These are phyloP conservation scores for Saturnispora serradocipensis DNA, from an alignment of 805 yeast genomes.

Conservation along the genomic window DNA sequence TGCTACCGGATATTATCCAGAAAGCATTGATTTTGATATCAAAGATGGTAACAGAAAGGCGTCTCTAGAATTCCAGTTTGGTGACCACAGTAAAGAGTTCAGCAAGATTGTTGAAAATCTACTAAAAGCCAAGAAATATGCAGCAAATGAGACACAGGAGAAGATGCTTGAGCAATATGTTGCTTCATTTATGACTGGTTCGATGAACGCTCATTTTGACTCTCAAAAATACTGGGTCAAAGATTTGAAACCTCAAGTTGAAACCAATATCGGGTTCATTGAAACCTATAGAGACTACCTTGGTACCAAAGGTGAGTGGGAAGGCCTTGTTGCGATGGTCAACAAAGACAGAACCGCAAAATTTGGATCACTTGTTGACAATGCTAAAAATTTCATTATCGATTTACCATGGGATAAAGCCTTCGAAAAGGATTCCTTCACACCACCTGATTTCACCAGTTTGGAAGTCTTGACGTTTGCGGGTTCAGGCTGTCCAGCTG, in stretches of 20 bases:
- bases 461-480: constrained; percentile 84
- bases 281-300: constrained; percentile 91
- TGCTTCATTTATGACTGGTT: constrained; percentile 68
- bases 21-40: constrained; percentile 29
- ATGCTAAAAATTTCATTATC: constrained; percentile 55
- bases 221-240: constrained; percentile 85
- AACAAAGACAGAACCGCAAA: constrained; percentile 80
- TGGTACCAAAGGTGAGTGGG: constrained; percentile 92
- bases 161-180: constrained; percentile 60
- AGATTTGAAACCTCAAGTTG: constrained; percentile 70
- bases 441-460: constrained; percentile 89
- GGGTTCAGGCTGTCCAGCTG: constrained; percentile 87
- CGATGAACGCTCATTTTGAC: constrained; percentile 75
- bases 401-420: constrained; percentile 69
- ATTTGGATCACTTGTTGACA: constrained; percentile 57
- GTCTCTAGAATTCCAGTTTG: constrained; percentile 50
- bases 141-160: constrained; percentile 64
- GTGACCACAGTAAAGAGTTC: constrained; percentile 70
- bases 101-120: constrained; percentile 46
- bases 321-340: constrained; percentile 83
- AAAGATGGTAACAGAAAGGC: constrained; percentile 30
- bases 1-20: constrained; percentile 50
- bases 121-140: constrained; percentile 46
- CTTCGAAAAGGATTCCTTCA: constrained; percentile 76
- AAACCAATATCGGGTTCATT: constrained; percentile 81